Base-by-base conservation (phyloP, 2,329 filamentous ascomycete species). In the Claviceps sp. region DNA sequence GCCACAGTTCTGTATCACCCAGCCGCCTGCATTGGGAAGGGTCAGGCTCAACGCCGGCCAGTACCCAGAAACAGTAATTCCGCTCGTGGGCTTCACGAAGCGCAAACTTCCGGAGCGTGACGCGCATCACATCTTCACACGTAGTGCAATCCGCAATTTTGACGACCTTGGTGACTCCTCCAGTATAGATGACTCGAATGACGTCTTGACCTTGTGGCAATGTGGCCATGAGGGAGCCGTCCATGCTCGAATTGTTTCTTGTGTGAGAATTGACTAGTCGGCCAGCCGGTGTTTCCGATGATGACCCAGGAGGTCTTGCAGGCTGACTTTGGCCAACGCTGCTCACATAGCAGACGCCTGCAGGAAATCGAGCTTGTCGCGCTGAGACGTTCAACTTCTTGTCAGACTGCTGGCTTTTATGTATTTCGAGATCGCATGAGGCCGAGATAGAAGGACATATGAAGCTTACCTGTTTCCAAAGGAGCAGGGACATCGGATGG, bases 1-100 rank as follows among this genome's bases (percentile, higher is more conserved):
- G 83, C 77, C 93, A 86, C 11, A 98, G 73, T 65, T 98, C 93
- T 4, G 82, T 84, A 62, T 98, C 93, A 37, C 84, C 84, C 41
- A 97, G 75, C 48, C 87, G 82, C 55, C 89, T 83, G 65, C 88
- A 94, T 62, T 89, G 82, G 48, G 77, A 79, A 34, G 88, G 85
- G 59, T 93, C 85, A 1, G 90, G 84, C 47, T 96, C 88, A 41
- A 88, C 73, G 49, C 90, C 91, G 58, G 88, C 84, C 54, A 97
- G 75, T 1, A 95, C 85, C 74, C 93, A 97, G 71, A 98, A 97
- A 72, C 90, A 96, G 70, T 95, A 97, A 63, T 94, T 95, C 61
- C 89, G 82, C 65, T 93, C 86, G 62, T 96, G 89, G 56, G 91
- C 87, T 63, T 95, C 89, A 22, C 89, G 86, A 34, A 95, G 77